These are phyloP conservation scores for Parachaetomium inaequale DNA, from an alignment of 495 filamentous ascomycete genomes.

Conservation along the genomic window DNA sequence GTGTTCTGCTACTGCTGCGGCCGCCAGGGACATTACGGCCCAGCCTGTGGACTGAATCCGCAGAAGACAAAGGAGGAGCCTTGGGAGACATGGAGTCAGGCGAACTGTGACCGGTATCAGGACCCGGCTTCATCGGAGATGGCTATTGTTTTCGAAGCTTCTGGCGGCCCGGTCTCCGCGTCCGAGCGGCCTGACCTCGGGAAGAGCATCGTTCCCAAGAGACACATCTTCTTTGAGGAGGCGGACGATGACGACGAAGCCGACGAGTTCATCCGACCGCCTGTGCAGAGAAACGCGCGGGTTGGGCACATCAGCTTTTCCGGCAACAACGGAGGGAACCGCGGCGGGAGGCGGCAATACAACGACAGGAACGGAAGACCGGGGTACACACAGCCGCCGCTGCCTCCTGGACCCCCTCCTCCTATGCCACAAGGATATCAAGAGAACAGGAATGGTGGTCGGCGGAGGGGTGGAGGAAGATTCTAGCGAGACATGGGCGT, in stretches of 20 bases:
- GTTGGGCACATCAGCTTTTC: slow-evolving; percentile 34
- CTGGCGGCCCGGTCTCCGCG: background rate
- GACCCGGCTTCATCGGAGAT: slow-evolving; percentile 32
- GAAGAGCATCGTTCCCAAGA: slow-evolving; percentile 35
- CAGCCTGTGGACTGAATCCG: slow-evolving; percentile 33
- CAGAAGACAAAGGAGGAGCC: slow-evolving; percentile 8
- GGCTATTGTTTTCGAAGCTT: slow-evolving; percentile 28
- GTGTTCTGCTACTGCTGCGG: slow-evolving; percentile 45
- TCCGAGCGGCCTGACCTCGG: slow-evolving; percentile 33
- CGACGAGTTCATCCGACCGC: slow-evolving; percentile 39
- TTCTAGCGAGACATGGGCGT: background rate
- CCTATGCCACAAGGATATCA: slow-evolving; percentile 7
- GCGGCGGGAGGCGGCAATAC: background rate
- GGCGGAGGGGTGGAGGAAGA: slow-evolving; percentile 8
- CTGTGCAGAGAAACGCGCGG: slow-evolving; percentile 25
- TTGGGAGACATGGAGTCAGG: slow-evolving; percentile 36
- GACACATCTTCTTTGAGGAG: slow-evolving; percentile 40
- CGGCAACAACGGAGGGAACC: slow-evolving; percentile 13
- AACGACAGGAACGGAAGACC: slow-evolving; percentile 5
- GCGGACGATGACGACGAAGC: slow-evolving; percentile 44
- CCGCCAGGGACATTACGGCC: slow-evolving; percentile 35
- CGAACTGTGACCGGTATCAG: slow-evolving; percentile 34
- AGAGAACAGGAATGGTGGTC: background rate
- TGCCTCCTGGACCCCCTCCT: slow-evolving; percentile 25
- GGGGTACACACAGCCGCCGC: slow-evolving; percentile 15